These are phyloP conservation scores for Eutypa lata DNA, from an alignment of 2,329 filamentous ascomycete species.

Conservation along the genomic window DNA sequence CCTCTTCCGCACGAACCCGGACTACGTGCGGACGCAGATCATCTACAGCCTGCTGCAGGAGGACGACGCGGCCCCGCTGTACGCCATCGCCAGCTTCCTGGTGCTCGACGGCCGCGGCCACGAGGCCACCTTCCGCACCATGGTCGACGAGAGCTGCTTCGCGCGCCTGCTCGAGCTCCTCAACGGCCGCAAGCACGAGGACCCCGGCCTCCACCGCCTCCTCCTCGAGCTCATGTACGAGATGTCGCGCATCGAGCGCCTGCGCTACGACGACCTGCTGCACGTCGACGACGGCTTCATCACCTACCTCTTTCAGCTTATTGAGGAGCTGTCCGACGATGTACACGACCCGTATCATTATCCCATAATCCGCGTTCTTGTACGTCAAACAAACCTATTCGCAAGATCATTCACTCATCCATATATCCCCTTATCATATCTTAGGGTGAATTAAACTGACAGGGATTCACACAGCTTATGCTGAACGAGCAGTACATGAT, in stretches of 20 bases:
- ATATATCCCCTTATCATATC: constrained; percentile 13
- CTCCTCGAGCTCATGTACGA: constrained; percentile 90
- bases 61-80: constrained; percentile 75
- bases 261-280: constrained; percentile 72
- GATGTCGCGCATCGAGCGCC: constrained; percentile 87
- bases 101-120: constrained; percentile 81
- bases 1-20: constrained; percentile 70
- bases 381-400: no score
- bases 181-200: constrained; percentile 58
- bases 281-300: constrained; percentile 81
- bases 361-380: constrained; percentile 86
- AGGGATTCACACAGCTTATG: constrained; percentile 69
- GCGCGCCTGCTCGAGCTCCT: constrained; percentile 80
- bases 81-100: constrained; percentile 79
- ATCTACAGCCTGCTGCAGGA: constrained; percentile 89
- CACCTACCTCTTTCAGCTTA: constrained; percentile 77
- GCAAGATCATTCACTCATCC: background rate
- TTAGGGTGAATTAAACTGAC: background rate
- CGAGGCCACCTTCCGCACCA: constrained; percentile 76
- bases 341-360: constrained; percentile 93
- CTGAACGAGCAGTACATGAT: constrained; percentile 99
- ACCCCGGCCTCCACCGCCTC: constrained; percentile 72
- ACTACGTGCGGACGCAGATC: constrained; percentile 90
- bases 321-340: constrained; percentile 85
- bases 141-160: constrained; percentile 86